Evolutionary conservation across 176 grass and related monocot genomes (phyloP), one percentile per base, ranked within the genome.

Genomic region (Oryza brachyantha): DNA sequence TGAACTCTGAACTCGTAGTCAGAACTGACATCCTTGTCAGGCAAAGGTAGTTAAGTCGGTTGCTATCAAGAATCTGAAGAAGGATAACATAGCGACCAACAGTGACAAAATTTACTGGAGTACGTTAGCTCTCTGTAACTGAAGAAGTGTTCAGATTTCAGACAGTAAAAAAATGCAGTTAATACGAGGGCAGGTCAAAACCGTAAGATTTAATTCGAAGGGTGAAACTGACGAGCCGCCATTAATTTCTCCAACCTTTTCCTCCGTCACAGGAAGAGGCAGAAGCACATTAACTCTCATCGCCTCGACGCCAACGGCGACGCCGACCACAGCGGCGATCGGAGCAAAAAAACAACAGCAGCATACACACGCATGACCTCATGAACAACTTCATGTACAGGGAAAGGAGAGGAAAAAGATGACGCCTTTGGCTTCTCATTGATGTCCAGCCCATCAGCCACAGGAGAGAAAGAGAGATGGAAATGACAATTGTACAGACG

Each of bases 201-300:
- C 43, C 57, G 12, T 45, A 28, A 48, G 34, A 43, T 81, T 85
- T 5, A 89, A 65, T 85, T 64, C 72, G 48, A 57, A 13, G 26
- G 40, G 54, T 27, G 32, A 69, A 17, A 24, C 54, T 45, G 81
- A 70, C 27, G 81, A 64, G 28, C 40, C 55, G 82, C 87, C 82
- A 80, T 84, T 39, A 71, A 29, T 14, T n/a, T 35, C 54, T 13
- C 52, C 71, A 35, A 58, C 79, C 35, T 32, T 70, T 76, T 76
- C 19, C 42, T 65, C 82, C 82, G 65, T 84, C 77, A 81, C 87
- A 89, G 58, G 72, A 80, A 25, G 87, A 57, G 21, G 62, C 87
- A 59, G 87, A 22, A 22, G 43, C 71, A 3, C 77, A 84, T 85
- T 89, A 59, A 79, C 80, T 74, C n/a, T 64, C 72, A 40, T 65